These are phyloP conservation scores for Clarireedia monteithiana DNA, from an alignment of 2,329 filamentous ascomycete species.

Conservation along the genomic window DNA sequence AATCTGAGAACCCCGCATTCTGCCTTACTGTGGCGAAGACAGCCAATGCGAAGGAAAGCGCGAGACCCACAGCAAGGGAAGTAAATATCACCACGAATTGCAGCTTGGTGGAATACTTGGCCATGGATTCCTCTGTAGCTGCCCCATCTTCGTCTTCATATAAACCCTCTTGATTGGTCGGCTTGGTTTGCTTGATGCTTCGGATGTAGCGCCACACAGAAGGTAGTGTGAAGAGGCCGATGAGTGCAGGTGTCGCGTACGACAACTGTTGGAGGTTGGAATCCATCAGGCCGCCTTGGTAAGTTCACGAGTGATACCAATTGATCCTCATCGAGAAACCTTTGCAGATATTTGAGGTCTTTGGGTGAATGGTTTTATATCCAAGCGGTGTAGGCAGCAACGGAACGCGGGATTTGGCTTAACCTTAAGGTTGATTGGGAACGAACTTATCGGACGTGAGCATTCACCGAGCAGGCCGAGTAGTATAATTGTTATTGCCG, in stretches of 20 bases:
- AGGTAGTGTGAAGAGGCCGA: conserved; percentile 17
- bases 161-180: conserved; percentile 10
- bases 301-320: too few relatives aligned
- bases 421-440: too few relatives aligned
- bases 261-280: background rate
- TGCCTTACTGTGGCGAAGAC: conserved; percentile 40
- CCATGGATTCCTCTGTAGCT: conserved; percentile 54
- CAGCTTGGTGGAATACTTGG: conserved; percentile 51
- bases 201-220: conserved; percentile 16
- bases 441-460: too few relatives aligned
- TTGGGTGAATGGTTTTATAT: too few relatives aligned
- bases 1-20: conserved; percentile 2
- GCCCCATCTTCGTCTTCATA: conserved; percentile 65
- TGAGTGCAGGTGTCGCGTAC: conserved; percentile 6
- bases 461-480: too few relatives aligned
- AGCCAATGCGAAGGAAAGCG: conserved; percentile 46
- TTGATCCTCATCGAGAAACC: too few relatives aligned
- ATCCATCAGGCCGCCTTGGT: too few relatives aligned
- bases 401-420: too few relatives aligned
- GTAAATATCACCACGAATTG: conserved; percentile 46
- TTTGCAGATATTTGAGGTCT: too few relatives aligned
- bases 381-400: too few relatives aligned
- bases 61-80: conserved; percentile 43
- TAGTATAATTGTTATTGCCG: too few relatives aligned
- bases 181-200: conserved; percentile 13